Evolutionary conservation across 306 rosid genomes (phyloP), one percentile per base, ranked within the genome.

Genomic region (Inga leiocalycina): DNA sequence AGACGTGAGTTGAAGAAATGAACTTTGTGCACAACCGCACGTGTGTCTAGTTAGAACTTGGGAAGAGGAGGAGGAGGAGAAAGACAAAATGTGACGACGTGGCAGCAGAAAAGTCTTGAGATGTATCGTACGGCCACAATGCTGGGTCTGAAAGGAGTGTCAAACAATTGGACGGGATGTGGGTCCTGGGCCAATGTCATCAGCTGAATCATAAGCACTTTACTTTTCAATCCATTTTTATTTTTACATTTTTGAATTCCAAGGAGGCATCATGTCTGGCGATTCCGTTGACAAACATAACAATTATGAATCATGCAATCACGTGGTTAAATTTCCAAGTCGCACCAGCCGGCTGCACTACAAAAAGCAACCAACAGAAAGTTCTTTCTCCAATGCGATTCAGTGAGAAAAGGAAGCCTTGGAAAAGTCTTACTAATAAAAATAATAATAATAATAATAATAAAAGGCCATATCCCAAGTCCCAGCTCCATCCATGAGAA

Each of bases 221-320:
- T 41, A 20, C 34, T 43, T 71, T 71, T 71, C 75, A 70, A 6
- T n/a, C 16, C 22, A 27, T 27, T 27, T n/a, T 20, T 43, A 11
- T n/a, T 71, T 24, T 52, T 0, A 52, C 5, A 13, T 22, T 14
- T 22, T 27, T 22, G 35, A 71, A 71, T 73, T 17, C 44, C 45
- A 9, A 52, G 77, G 45, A 8, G 65, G 19, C 65, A 74, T 74
- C 78, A 52, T 30, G 78, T 74, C 64, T 10, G 8, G 20, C 5
- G 35, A 71, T 71, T 17, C 44, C 64, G 48, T 74, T 74, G 78
- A 74, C 78, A 74, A 74, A 19, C 9, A 46, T 6, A 27, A 48
- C 4, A 16, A n/a, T n/a, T 22, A n/a, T 59, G 66, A 59, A 59
- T 71, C 10, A 24, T 14, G 34, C 19, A 48, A 45, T 48, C 59